Percentiles rank a stretch among this genome's conserved stretches.
phyloP scores from a whole-genome alignment of 1,139 yeast species.

The Yamadazyma siamensis region DNA sequence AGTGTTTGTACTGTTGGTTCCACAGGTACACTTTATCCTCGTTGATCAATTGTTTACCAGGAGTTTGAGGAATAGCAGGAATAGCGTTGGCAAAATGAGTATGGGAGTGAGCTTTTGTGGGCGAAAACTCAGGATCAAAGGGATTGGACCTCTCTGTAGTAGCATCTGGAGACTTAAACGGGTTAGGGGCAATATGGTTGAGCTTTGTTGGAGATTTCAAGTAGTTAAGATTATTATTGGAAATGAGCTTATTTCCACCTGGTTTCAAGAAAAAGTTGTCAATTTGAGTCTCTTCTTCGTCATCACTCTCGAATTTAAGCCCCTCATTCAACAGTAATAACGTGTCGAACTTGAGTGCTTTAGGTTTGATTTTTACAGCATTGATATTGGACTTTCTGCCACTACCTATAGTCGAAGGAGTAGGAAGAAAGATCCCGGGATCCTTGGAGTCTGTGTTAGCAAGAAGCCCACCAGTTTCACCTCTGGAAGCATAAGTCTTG shows the following conservation, averaged over 20 bases:
- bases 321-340: slow-evolving; percentile 18
- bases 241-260: slow-evolving; percentile 5
- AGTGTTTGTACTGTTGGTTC: slow-evolving; percentile 30
- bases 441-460: too few species aligned
- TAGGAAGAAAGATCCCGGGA: too few species aligned
- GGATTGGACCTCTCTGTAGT: too few species aligned
- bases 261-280: slow-evolving; percentile 12
- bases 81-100: too few species aligned
- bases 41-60: slow-evolving; percentile 32
- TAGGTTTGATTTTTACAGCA: slow-evolving; percentile 7
- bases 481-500: slow-evolving; percentile 1
- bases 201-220: slow-evolving; percentile 11
- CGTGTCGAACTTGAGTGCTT: slow-evolving; percentile 17
- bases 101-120: too few species aligned
- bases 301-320: slow-evolving; percentile 17
- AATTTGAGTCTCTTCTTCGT: slow-evolving; percentile 18
- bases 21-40: slow-evolving; percentile 33
- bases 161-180: too few species aligned
- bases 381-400: slow-evolving; percentile 22
- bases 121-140: slow-evolving; percentile 3
- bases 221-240: slow-evolving; percentile 6
- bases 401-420: slow-evolving; percentile 41
- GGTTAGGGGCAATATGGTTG: neutral
- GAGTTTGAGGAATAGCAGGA: slow-evolving; percentile 23
- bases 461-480: slow-evolving; percentile 19